phyloP scores from a whole-genome alignment of 202 grass and related monocot species.

The Cymbopogon flexuosus region DNA sequence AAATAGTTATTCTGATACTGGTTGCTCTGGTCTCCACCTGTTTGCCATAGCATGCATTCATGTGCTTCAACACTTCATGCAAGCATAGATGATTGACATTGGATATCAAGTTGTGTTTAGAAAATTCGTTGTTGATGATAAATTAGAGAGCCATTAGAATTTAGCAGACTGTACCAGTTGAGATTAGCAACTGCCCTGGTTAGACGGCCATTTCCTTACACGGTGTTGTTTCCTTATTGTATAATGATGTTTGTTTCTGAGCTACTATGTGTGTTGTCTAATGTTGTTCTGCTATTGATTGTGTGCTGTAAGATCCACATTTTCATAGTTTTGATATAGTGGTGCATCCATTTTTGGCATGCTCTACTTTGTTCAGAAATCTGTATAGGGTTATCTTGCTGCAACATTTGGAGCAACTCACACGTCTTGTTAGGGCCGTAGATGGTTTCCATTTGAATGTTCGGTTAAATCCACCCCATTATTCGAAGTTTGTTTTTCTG shows the following conservation, averaged over 20 bases:
- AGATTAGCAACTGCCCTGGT: neutral
- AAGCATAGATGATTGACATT: neutral
- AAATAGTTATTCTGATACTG: neutral
- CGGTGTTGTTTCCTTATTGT: neutral
- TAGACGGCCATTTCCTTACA: neutral
- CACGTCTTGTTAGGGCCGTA: neutral
- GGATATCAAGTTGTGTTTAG: slow-evolving; percentile 21
- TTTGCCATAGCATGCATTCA: neutral
- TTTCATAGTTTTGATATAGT: neutral
- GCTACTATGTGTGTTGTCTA: neutral
- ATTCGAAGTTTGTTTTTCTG: neutral
- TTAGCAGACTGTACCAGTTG: neutral
- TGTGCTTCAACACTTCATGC: neutral
- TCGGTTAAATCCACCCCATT: neutral
- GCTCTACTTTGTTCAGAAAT: neutral
- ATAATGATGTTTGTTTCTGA: neutral
- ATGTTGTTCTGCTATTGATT: neutral
- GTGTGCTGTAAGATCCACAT: neutral
- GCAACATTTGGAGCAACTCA: neutral
- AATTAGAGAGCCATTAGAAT: neutral
- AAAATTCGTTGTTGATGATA: neutral
- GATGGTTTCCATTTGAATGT: neutral
- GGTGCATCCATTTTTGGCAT: neutral
- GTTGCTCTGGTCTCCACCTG: neutral
- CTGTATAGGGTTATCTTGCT: neutral